phyloP scores from a whole-genome alignment of 139 green algal genomes.

The Eudorina sp. region DNA sequence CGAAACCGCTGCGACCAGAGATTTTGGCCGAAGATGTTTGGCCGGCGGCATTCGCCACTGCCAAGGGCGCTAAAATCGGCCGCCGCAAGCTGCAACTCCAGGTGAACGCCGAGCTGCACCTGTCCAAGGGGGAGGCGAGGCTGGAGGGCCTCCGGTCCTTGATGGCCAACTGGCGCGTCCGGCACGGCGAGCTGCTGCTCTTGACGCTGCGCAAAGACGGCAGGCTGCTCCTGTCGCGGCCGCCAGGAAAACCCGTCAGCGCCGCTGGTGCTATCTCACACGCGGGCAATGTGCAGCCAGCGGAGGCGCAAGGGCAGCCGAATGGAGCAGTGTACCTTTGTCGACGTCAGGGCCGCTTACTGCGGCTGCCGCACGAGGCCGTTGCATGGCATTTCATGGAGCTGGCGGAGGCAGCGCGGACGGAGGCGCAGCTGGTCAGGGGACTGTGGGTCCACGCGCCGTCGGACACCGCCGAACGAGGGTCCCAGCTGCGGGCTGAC shows the following conservation, averaged over 20 bases:
- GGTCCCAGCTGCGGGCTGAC: too few relatives aligned
- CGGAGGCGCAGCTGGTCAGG: not conserved
- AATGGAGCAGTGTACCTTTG: not conserved
- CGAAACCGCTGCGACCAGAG: not conserved
- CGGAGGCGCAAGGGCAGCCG: not conserved
- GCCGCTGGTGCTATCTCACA: not conserved
- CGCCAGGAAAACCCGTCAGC: not conserved
- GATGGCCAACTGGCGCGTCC: not conserved
- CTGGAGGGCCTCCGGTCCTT: not conserved
- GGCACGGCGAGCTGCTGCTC: not conserved
- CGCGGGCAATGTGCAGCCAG: not conserved
- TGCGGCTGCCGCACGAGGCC: not conserved
- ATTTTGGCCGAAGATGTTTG: not conserved
- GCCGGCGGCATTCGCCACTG: not conserved
- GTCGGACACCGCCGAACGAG: too few relatives aligned
- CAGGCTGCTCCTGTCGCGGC: not conserved
- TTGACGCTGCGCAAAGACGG: not conserved
- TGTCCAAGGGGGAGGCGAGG: not conserved
- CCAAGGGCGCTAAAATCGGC: not conserved
- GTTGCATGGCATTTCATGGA: not conserved
- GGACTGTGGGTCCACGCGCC: not conserved
- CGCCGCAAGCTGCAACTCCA: not conserved
- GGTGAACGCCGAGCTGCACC: not conserved
- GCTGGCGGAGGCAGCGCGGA: not conserved
- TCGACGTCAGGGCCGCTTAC: not conserved